Evolutionary conservation across 2,329 filamentous ascomycete genomes (phyloP).

Genomic region (Xylaria sp.): DNA sequence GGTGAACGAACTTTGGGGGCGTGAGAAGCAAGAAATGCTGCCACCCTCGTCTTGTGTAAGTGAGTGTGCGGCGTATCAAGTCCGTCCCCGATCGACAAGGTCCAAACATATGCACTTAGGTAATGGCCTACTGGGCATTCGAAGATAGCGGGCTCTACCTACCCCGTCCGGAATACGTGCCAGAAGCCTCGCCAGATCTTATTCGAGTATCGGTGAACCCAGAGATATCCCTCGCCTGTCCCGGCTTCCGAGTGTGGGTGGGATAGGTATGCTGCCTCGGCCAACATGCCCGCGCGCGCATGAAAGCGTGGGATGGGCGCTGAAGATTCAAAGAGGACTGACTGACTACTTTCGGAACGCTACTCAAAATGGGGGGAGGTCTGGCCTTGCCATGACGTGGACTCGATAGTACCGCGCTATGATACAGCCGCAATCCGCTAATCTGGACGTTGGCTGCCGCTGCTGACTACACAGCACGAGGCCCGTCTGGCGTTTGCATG

Average conservation of each 20-base stretch:
- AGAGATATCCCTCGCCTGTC: background rate
- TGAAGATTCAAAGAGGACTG: slow-evolving; percentile 14
- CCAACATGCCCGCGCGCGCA: slow-evolving; percentile 24
- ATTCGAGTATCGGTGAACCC: background rate
- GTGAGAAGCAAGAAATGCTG: background rate
- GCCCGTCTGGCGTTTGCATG: slow-evolving; percentile 14
- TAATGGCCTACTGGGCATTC: background rate
- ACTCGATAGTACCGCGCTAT: slow-evolving; percentile 21
- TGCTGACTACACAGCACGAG: slow-evolving; percentile 25
- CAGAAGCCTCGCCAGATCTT: background rate
- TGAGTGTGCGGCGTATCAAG: background rate
- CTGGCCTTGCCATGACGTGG: slow-evolving; percentile 25
- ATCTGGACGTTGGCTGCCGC: slow-evolving; percentile 18
- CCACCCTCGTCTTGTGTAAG: background rate
- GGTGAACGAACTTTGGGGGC: background rate
- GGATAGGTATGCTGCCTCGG: slow-evolving; percentile 7
- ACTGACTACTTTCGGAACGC: slow-evolving; percentile 19
- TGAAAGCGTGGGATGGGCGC: slow-evolving; percentile 21
- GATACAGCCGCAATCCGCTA: slow-evolving; percentile 24
- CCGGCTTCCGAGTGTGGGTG: slow-evolving; percentile 22
- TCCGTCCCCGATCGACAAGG: background rate
- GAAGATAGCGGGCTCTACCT: background rate
- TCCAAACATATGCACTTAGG: background rate
- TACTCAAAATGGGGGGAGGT: slow-evolving; percentile 17
- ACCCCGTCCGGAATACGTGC: background rate